Evolutionary conservation across 306 rosid species (phyloP).

Genomic region (Quercus engelmannii): DNA sequence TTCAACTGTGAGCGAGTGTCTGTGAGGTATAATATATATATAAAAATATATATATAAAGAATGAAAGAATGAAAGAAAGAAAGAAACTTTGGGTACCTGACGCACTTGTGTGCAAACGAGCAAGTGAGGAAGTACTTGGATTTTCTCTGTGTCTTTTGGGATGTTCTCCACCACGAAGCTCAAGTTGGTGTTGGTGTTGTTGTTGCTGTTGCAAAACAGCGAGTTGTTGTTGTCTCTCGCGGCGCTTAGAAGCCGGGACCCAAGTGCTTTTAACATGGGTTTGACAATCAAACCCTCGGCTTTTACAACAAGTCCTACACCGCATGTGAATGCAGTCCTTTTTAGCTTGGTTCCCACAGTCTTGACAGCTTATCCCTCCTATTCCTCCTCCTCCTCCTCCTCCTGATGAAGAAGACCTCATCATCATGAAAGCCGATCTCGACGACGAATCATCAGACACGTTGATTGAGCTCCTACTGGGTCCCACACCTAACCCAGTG

Average conservation of each 20-base stretch:
- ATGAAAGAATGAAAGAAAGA: too few relatives aligned
- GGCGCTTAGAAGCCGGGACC: slow-evolving; percentile 84
- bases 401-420: slow-evolving; percentile 23
- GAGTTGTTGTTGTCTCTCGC: slow-evolving; percentile 65
- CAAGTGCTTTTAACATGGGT: slow-evolving; percentile 93
- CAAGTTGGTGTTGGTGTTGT: slow-evolving; percentile 5
- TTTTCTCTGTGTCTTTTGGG: slow-evolving; percentile 57
- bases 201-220: slow-evolving; percentile 19
- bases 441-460: slow-evolving; percentile 61
- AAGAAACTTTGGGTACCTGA: slow-evolving; percentile 34
- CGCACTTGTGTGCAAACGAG: slow-evolving; percentile 53
- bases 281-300: slow-evolving; percentile 80
- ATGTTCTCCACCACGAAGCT: slow-evolving; percentile 30
- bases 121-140: slow-evolving; percentile 37
- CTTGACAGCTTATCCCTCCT: slow-evolving; percentile 77
- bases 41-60: too few relatives aligned
- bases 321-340: slow-evolving; percentile 82
- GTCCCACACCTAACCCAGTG: slow-evolving; percentile 63
- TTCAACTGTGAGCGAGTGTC: slow-evolving; percentile 21
- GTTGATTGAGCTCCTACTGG: slow-evolving; percentile 42
- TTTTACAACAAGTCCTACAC: slow-evolving; percentile 92
- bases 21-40: neutral
- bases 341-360: slow-evolving; percentile 97
- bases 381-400: slow-evolving; percentile 31
- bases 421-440: slow-evolving; percentile 53